A percentile compares a stretch with the other conserved stretches of the same genome.
Evolutionary conservation across 1,284 basidiomycete genomes (phyloP).

Genomic region (Cryptococcus sp.): DNA sequence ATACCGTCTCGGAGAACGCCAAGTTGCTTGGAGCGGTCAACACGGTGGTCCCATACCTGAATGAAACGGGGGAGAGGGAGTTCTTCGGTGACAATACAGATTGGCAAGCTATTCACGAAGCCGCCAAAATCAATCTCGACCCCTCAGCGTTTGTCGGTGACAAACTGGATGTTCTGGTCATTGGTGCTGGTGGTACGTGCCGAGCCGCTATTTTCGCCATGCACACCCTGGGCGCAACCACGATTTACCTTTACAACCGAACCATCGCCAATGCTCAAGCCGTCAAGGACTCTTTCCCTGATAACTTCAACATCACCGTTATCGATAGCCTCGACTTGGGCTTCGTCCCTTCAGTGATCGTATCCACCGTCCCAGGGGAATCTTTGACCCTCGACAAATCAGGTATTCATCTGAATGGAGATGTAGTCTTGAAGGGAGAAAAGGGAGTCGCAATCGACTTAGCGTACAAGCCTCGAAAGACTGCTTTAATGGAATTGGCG

Average conservation of each 20-base stretch:
- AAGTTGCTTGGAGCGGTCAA: conserved; percentile 86
- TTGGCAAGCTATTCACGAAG: conserved; percentile 75
- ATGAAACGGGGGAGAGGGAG: conserved; percentile 52
- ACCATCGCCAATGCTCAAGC: conserved; percentile 67
- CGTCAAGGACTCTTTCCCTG: conserved; percentile 64
- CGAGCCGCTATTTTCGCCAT: conserved; percentile 88
- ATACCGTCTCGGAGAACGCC: conserved; percentile 71
- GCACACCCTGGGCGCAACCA: conserved; percentile 61
- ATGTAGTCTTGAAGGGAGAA: conserved; percentile 44
- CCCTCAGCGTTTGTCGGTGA: conserved; percentile 22
- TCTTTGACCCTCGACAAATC: conserved; percentile 55
- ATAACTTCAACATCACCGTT: conserved; percentile 54
- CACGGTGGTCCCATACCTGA: conserved; percentile 65
- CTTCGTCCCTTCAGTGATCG: conserved; percentile 61
- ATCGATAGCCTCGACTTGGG: conserved; percentile 60
- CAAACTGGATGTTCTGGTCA: conserved; percentile 63
- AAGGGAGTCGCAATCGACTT: conserved; percentile 77
- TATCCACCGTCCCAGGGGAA: conserved; percentile 79
- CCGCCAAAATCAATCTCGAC: conserved; percentile 46
- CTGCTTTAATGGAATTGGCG: conserved; percentile 46
- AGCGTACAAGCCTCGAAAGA: conserved; percentile 75
- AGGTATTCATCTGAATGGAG: conserved; percentile 56
- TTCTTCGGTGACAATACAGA: conserved; percentile 90
- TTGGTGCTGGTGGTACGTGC: conserved; percentile 88
- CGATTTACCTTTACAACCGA: conserved; percentile 81